phyloP scores from a whole-genome alignment of 2,329 filamentous ascomycete species.

The Colletotrichum sp. region DNA sequence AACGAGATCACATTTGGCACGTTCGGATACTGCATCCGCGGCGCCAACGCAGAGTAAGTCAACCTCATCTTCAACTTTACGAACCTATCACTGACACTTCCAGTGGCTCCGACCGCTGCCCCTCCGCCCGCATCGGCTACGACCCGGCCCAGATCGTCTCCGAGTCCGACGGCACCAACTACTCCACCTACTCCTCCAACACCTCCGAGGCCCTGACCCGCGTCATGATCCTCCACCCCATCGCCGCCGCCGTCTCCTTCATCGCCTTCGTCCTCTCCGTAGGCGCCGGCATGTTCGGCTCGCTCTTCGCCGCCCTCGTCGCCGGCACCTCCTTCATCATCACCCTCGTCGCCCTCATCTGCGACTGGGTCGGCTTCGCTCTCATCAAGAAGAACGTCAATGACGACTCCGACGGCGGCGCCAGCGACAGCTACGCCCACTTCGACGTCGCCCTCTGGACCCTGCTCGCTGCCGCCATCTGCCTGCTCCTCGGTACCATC shows the following conservation, averaged over 20 bases:
- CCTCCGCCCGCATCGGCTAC: slow-evolving; percentile 57
- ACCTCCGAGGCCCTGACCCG: slow-evolving; percentile 57
- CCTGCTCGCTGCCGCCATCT: slow-evolving; percentile 59
- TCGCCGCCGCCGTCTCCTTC: slow-evolving; percentile 62
- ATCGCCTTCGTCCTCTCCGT: slow-evolving; percentile 62
- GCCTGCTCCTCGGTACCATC: slow-evolving; percentile 58
- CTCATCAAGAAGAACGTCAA: slow-evolving; percentile 61
- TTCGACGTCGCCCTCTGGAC: slow-evolving; percentile 69
- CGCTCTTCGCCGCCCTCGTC: slow-evolving; percentile 54
- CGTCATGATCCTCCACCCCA: slow-evolving; percentile 67
- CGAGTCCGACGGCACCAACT: slow-evolving; percentile 38
- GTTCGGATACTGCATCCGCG: slow-evolving; percentile 61
- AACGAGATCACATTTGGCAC: slow-evolving; percentile 59
- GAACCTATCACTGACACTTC: background rate
- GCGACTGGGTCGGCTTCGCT: slow-evolving; percentile 63
- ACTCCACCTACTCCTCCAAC: slow-evolving; percentile 46
- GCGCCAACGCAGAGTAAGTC: slow-evolving; percentile 27
- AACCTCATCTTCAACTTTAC: background rate
- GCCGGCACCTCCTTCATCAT: slow-evolving; percentile 54
- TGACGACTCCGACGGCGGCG: slow-evolving; percentile 35
- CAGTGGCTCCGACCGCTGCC: slow-evolving; percentile 53
- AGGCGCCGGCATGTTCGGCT: slow-evolving; percentile 56
- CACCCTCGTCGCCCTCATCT: slow-evolving; percentile 52
- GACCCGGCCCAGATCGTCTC: slow-evolving; percentile 52
- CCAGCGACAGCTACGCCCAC: slow-evolving; percentile 43